Conservation (phyloP, 441 rosid species). For the Mallotus repandus region DNA sequence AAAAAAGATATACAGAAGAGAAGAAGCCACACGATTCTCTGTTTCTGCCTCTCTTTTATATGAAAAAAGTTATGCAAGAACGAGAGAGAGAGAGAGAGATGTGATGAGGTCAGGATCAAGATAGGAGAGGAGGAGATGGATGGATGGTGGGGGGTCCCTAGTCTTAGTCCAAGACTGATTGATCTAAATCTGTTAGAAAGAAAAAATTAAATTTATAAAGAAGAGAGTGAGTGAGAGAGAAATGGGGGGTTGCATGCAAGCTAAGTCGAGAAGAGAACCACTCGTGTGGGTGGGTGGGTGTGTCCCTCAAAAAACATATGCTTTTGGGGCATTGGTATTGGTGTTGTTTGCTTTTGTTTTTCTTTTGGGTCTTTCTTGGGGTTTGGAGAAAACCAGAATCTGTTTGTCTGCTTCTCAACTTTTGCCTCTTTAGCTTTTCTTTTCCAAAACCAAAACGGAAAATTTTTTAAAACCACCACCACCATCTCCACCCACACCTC, state of each 20-base stretch:
- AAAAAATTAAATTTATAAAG: neutral
- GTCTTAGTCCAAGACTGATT: constrained; percentile 26
- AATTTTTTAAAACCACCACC: neutral
- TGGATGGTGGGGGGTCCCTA: constrained; percentile 8
- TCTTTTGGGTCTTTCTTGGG: constrained; percentile 33
- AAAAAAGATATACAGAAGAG: constrained; percentile 1
- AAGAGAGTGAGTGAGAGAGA: neutral
- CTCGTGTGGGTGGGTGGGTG: constrained; percentile 60
- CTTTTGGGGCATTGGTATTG: constrained; percentile 25
- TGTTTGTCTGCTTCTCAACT: constrained; percentile 34
- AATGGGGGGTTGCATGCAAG: constrained; percentile 30
- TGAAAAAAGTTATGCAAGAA: neutral
- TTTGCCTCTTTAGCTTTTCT: constrained; percentile 26
- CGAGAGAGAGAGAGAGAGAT: constrained; percentile 8
- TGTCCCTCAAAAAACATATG: constrained; percentile 21
- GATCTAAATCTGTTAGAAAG: neutral
- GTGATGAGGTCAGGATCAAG: neutral
- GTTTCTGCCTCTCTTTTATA: neutral
- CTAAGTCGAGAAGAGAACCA: constrained; percentile 34
- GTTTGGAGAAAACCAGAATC: constrained; percentile 44
- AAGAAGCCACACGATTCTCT: constrained; percentile 34
- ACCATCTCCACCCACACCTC: no score
- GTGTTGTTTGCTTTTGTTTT: constrained; percentile 24
- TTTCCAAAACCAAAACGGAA: constrained; percentile 27
- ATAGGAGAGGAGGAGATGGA: constrained; percentile 9